Conservation (phyloP, 768 basidiomycete genomes). For the Lactifluus subvellereus region DNA sequence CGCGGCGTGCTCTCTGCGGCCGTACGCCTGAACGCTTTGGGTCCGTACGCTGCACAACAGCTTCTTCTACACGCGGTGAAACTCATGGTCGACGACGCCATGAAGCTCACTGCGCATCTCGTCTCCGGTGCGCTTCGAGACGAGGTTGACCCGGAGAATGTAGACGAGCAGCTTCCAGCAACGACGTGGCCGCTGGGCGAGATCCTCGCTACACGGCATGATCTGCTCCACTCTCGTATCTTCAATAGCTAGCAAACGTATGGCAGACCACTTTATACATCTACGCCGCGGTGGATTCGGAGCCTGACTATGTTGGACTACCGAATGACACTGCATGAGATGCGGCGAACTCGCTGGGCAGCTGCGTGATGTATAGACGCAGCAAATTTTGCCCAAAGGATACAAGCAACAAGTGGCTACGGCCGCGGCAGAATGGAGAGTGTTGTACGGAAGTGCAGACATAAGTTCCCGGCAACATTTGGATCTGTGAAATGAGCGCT, state of each 20-base stretch:
- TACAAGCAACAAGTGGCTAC: too few relatives aligned
- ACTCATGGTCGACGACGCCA: constrained; percentile 57
- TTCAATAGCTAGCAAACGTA: constrained; percentile 68
- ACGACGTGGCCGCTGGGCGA: constrained; percentile 97
- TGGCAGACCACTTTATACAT: neutral
- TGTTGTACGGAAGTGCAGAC: too few relatives aligned
- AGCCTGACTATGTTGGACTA: too few relatives aligned
- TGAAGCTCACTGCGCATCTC: constrained; percentile 21
- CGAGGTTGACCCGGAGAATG: constrained; percentile 32
- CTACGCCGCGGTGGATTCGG: too few relatives aligned
- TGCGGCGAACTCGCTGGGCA: too few relatives aligned
- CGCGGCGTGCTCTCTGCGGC: constrained; percentile 86
- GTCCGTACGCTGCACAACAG: constrained; percentile 90
- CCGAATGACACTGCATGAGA: too few relatives aligned
- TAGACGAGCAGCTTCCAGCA: constrained; percentile 42
- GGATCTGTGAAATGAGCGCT: too few relatives aligned
- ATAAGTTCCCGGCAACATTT: too few relatives aligned
- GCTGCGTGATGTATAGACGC: too few relatives aligned
- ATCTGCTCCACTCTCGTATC: constrained; percentile 91
- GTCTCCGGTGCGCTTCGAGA: constrained; percentile 22
- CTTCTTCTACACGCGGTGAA: constrained; percentile 68
- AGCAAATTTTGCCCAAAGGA: too few relatives aligned
- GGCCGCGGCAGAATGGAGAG: too few relatives aligned
- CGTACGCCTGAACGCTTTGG: constrained; percentile 85
- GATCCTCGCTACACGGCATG: constrained; percentile 83